These are phyloP conservation scores for Yamadazyma spencermartinsiae DNA, from an alignment of 1,139 yeast genomes.

Conservation along the genomic window DNA sequence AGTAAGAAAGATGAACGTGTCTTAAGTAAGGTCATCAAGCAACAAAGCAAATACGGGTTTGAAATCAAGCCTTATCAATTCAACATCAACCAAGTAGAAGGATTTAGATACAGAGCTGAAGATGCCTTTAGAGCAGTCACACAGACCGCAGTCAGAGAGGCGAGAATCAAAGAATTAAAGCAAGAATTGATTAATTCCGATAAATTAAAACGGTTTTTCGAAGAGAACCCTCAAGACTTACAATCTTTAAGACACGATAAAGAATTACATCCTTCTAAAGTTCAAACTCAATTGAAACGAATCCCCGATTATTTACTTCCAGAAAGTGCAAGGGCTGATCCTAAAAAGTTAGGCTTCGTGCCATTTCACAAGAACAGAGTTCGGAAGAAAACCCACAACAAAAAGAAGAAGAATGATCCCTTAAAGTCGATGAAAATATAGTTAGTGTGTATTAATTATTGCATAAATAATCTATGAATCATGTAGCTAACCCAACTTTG, in stretches of 20 bases:
- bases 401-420: conserved; percentile 61
- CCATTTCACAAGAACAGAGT: conserved; percentile 67
- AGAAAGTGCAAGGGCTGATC: conserved; percentile 65
- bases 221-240: conserved; percentile 96
- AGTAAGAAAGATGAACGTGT: conserved; percentile 88
- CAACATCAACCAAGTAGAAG: conserved; percentile 90
- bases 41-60: conserved; percentile 73
- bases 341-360: conserved; percentile 68
- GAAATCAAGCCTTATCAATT: conserved; percentile 83
- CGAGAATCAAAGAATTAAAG: conserved; percentile 86
- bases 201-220: conserved; percentile 89
- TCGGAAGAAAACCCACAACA: conserved; percentile 42
- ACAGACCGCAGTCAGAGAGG: conserved; percentile 85
- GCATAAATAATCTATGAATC: too few relatives aligned
- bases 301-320: conserved; percentile 93
- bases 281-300: conserved; percentile 83
- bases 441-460: too few relatives aligned
- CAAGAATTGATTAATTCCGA: conserved; percentile 87
- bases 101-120: conserved; percentile 94
- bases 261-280: conserved; percentile 79
- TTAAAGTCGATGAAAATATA: conserved; percentile 49
- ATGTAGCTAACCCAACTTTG: conserved; percentile 20
- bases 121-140: conserved; percentile 97
- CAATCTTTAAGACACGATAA: conserved; percentile 87
- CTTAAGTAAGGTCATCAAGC: conserved; percentile 70